These are phyloP conservation scores for Protomyces gravidus DNA, from an alignment of 1,139 yeast species.

Conservation along the genomic window DNA sequence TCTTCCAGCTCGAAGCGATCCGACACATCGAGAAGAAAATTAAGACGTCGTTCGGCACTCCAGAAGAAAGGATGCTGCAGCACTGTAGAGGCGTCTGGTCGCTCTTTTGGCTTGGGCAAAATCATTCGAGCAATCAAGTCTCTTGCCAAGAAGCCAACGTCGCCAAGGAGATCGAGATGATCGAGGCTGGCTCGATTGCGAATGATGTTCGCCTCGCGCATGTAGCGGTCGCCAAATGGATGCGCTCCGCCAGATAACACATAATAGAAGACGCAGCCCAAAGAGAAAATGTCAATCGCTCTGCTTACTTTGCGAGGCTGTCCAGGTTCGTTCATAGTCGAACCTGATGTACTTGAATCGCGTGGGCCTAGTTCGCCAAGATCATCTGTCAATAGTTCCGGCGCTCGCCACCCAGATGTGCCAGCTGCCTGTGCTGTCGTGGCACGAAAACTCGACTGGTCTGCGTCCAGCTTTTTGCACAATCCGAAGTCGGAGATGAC, in stretches of 20 bases:
- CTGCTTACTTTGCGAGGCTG: conserved; percentile 67
- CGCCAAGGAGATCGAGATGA: conserved; percentile 43
- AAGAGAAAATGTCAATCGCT: conserved; percentile 87
- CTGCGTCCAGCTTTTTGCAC: conserved; percentile 84
- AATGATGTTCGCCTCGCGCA: conserved; percentile 83
- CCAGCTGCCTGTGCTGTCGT: conserved; percentile 94
- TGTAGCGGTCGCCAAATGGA: conserved; percentile 87
- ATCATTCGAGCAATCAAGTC: conserved; percentile 75
- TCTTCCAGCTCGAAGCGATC: conserved; percentile 86
- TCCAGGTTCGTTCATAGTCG: conserved; percentile 44
- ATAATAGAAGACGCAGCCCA: conserved; percentile 91
- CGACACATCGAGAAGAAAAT: conserved; percentile 76
- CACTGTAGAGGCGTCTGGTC: conserved; percentile 69
- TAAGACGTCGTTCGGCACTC: conserved; percentile 68
- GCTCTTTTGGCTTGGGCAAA: conserved; percentile 55
- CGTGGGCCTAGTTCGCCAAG: conserved; percentile 33
- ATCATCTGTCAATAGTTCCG: conserved; percentile 63
- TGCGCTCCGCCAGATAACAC: conserved; percentile 80
- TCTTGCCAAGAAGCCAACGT: conserved; percentile 57
- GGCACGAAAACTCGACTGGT: conserved; percentile 88
- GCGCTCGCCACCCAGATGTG: conserved; percentile 98
- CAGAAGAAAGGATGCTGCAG: conserved; percentile 87
- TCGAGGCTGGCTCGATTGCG: conserved; percentile 62
- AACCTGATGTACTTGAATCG: conserved; percentile 32
- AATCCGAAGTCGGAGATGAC: conserved; percentile 93